A percentile compares a stretch with the other conserved stretches of the same genome.
Conservation (phyloP, 148 eudicot genomes). For the Nepenthes mirabilis region DNA sequence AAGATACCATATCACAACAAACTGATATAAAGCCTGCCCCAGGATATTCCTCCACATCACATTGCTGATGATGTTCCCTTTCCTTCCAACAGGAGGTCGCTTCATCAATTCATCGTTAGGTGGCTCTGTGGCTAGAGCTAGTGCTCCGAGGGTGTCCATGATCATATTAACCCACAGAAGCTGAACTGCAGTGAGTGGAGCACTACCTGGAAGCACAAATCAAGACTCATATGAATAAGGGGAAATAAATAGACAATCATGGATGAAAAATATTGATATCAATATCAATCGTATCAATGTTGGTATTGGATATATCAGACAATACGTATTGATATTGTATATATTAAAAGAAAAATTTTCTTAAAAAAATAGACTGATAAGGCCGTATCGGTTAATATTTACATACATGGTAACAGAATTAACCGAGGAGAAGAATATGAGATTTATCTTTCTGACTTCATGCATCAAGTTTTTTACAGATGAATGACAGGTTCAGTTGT, state of each 20-base stretch:
- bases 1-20: slow-evolving; percentile 27
- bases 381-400: too few relatives aligned
- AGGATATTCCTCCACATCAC: slow-evolving; percentile 53
- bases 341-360: too few relatives aligned
- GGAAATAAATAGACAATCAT: background rate
- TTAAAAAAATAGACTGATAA: too few relatives aligned
- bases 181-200: slow-evolving; percentile 54
- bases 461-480: background rate
- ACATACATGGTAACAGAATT: too few relatives aligned
- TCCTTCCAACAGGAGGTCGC: slow-evolving; percentile 38
- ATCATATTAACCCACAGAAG: slow-evolving; percentile 57
- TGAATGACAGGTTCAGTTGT: background rate
- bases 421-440: too few relatives aligned
- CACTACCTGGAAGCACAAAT: slow-evolving; percentile 24
- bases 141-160: slow-evolving; percentile 58
- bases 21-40: slow-evolving; percentile 44
- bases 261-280: background rate
- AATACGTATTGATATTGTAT: too few relatives aligned
- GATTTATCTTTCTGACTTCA: too few relatives aligned
- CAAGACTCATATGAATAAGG: background rate
- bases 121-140: slow-evolving; percentile 54
- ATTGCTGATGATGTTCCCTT: slow-evolving; percentile 29
- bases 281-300: too few relatives aligned
- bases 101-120: slow-evolving; percentile 39
- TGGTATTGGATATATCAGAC: too few relatives aligned